Conservation (phyloP, 2,329 filamentous ascomycete species). For the Pseudocercospora ulei region DNA sequence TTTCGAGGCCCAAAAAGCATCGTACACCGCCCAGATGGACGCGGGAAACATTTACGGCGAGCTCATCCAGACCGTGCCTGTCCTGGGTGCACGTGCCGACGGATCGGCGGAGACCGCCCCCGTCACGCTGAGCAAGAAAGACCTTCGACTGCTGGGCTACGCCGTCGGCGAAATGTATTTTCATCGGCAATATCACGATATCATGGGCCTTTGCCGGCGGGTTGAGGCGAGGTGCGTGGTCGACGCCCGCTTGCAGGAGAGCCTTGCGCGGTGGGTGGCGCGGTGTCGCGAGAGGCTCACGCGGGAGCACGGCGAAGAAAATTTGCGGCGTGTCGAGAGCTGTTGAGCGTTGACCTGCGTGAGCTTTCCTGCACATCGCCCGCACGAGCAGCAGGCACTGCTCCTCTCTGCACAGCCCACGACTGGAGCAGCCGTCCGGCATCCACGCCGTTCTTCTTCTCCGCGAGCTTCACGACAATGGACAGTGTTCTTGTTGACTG, state of each 20-base stretch:
- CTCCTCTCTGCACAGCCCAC: conserved; percentile 49
- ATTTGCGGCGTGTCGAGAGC: neutral
- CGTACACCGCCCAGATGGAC: conserved; percentile 30
- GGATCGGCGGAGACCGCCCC: conserved; percentile 7
- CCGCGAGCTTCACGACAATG: conserved; percentile 56
- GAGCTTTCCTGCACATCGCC: neutral
- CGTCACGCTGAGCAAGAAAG: conserved; percentile 27
- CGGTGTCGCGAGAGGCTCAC: conserved; percentile 7
- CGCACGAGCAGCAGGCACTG: conserved; percentile 36
- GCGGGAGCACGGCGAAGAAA: neutral
- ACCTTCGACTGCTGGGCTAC: conserved; percentile 37
- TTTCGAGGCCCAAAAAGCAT: conserved; percentile 29
- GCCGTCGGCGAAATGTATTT: conserved; percentile 52
- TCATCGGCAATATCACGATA: conserved; percentile 48
- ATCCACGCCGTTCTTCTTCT: conserved; percentile 50
- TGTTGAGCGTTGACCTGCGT: neutral
- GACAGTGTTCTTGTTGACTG: no score
- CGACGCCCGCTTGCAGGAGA: conserved; percentile 22
- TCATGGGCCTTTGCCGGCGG: conserved; percentile 24
- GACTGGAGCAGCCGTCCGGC: conserved; percentile 47
- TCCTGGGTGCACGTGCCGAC: conserved; percentile 9
- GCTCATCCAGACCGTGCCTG: conserved; percentile 20
- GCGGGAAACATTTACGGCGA: conserved; percentile 25
- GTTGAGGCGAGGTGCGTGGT: conserved; percentile 23
- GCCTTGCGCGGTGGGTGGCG: conserved; percentile 25